Conservation (phyloP, 2,329 filamentous ascomycete genomes). For the Colletotrichum falcatum region DNA sequence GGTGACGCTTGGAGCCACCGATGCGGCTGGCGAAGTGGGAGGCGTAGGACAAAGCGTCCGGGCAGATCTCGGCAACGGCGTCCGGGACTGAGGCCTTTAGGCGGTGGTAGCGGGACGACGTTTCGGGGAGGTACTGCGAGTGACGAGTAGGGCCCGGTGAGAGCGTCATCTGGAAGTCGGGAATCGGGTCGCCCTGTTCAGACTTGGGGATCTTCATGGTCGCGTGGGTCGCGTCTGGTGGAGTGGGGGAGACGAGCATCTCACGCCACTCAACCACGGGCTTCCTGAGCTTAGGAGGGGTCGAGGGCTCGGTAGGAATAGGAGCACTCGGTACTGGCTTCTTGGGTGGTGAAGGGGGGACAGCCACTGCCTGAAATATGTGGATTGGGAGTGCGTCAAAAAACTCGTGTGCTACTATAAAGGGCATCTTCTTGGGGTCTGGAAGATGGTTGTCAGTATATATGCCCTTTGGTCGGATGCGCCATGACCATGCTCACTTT, state of each 20-base stretch:
- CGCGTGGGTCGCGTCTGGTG: slow-evolving; percentile 64
- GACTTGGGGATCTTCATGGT: slow-evolving; percentile 66
- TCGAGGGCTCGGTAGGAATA: slow-evolving; percentile 55
- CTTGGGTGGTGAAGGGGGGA: slow-evolving; percentile 44
- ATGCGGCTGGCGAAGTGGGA: slow-evolving; percentile 87
- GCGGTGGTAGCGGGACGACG: slow-evolving; percentile 81
- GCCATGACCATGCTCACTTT: slow-evolving; percentile 59
- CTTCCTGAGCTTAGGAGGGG: no score
- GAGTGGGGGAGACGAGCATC: slow-evolving; percentile 79
- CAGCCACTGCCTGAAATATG: slow-evolving; percentile 82
- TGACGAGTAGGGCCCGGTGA: slow-evolving; percentile 83
- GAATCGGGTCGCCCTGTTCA: slow-evolving; percentile 64
- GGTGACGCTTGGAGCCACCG: slow-evolving; percentile 70
- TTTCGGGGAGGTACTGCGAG: slow-evolving; percentile 85
- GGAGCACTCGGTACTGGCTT: slow-evolving; percentile 2
- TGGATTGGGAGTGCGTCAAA: slow-evolving; percentile 98
- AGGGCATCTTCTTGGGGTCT: slow-evolving; percentile 80
- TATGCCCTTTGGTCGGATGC: slow-evolving; percentile 27
- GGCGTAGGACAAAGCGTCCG: slow-evolving; percentile 84
- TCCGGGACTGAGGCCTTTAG: slow-evolving; percentile 72
- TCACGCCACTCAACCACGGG: slow-evolving; percentile 87
- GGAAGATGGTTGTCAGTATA: slow-evolving; percentile 6
- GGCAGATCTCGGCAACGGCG: slow-evolving; percentile 88
- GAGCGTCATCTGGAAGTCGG: slow-evolving; percentile 90
- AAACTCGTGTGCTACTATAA: slow-evolving; percentile 97